Base-by-base conservation (phyloP, 192 early-diverging fungal species). In the Linnemannia schmuckeri region DNA sequence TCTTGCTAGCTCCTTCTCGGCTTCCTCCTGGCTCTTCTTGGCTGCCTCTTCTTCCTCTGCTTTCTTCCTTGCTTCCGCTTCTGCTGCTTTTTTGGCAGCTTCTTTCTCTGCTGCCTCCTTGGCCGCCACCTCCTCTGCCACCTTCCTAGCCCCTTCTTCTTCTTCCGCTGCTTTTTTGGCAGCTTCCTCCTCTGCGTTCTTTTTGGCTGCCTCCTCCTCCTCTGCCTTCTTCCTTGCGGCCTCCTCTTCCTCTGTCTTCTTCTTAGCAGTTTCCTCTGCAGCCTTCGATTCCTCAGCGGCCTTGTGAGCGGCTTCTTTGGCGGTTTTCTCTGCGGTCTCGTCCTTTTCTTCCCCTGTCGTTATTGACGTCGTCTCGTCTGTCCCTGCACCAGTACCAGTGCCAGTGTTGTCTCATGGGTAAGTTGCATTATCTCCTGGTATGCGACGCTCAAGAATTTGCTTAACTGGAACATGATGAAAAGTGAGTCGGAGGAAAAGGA, bases 31-130 rank as follows among this genome's bases (percentile, higher is more conserved):
- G 24, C 22, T 55, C 20, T 55, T 55, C 22, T 55, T 55, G 54
- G 57, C 57, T 9, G 57, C 57, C n/a, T 61, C 57, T 61, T 55
- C 54, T 55, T 61, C 57, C 52, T 24, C 52, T 61, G 57, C n/a
- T n/a, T 61, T 61, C n/a, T 61, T 61, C 0, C 6, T n/a, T 6
- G 54, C 54, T 55, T 55, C 54, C 22, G 20, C 54, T 6, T 55
- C 54, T 24, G 54, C 54, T 6, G 5, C 24, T 22, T 55, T 55
- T 55, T 22, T 1, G 20, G 54, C 54, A 4, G 54, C 54, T 55
- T 55, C 54, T 6, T 55, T n/a, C n/a, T n/a, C n/a, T n/a, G n/a
- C n/a, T n/a, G n/a, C n/a, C n/a, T n/a, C n/a, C n/a, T n/a, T n/a
- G n/a, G n/a, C n/a, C n/a, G n/a, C n/a, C n/a, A n/a, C 54, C 6